A percentile compares a stretch with the other conserved stretches of the same genome.
Conservation (phyloP, 2,329 filamentous ascomycete species). For the Epichloe uncinata region DNA sequence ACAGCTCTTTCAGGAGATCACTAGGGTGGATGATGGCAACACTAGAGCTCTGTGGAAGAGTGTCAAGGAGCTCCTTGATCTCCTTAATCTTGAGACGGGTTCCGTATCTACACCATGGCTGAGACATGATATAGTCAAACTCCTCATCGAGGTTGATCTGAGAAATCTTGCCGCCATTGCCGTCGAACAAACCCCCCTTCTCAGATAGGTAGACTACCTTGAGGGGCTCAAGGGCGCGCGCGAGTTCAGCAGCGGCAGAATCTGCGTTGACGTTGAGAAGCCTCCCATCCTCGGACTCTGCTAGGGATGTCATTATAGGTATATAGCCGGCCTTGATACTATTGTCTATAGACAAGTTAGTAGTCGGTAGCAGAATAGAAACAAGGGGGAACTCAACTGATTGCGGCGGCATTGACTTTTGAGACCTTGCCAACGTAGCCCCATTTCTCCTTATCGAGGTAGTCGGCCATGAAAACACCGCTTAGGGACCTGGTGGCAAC, state of each 20-base stretch:
- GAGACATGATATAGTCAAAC: slow-evolving; percentile 81
- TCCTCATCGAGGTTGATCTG: slow-evolving; percentile 96
- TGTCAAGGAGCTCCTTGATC: slow-evolving; percentile 84
- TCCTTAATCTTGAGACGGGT: slow-evolving; percentile 95
- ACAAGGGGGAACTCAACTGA: slow-evolving; percentile 36
- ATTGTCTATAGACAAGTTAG: not conserved
- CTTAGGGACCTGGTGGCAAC: slow-evolving; percentile 82
- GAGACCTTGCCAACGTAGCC: slow-evolving; percentile 93
- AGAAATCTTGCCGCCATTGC: slow-evolving; percentile 87
- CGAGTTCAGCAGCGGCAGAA: slow-evolving; percentile 86
- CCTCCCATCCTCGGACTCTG: slow-evolving; percentile 80
- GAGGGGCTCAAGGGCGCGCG: slow-evolving; percentile 74
- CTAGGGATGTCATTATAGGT: slow-evolving; percentile 91
- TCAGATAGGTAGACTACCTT: slow-evolving; percentile 99
- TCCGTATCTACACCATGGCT: slow-evolving; percentile 90
- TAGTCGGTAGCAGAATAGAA: not conserved
- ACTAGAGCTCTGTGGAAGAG: slow-evolving; percentile 79
- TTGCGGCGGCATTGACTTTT: slow-evolving; percentile 76
- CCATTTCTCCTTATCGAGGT: slow-evolving; percentile 93
- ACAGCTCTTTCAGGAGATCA: slow-evolving; percentile 90
- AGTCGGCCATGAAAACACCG: slow-evolving; percentile 85
- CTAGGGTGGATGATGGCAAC: slow-evolving; percentile 96
- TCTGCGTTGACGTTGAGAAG: slow-evolving; percentile 97
- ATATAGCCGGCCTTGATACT: slow-evolving; percentile 75
- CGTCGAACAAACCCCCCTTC: slow-evolving; percentile 96